phyloP scores from a whole-genome alignment of 345 rosid genomes.

The Lenwebbia sp. region DNA sequence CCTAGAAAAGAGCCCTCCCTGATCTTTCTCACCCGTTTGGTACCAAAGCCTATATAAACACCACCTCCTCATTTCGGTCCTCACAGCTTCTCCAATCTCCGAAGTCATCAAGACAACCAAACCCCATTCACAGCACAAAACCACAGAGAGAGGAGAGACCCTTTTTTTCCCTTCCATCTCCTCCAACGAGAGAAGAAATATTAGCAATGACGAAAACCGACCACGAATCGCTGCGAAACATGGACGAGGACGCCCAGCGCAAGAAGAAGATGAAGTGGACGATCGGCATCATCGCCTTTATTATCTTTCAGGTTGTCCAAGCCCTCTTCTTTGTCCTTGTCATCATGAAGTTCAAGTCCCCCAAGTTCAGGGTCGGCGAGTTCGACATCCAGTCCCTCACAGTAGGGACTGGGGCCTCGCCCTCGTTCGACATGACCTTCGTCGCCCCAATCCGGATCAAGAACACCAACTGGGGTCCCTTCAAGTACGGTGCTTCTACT shows the following conservation, averaged over 20 bases:
- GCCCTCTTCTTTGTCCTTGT: constrained; percentile 5
- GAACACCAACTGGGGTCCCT: constrained; percentile 10
- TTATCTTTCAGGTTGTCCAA: constrained; percentile 7
- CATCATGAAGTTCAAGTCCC: constrained; percentile 6
- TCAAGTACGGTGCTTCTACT: background rate
- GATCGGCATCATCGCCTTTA: constrained; percentile 1
- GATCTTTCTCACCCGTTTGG: background rate
- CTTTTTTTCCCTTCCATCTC: background rate
- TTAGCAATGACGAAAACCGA: background rate
- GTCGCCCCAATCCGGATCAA: constrained; percentile 1
- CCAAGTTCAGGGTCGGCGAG: constrained; percentile 8
- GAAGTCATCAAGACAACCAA: background rate
- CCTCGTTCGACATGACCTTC: background rate
- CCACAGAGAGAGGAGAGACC: no score
- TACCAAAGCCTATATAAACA: background rate
- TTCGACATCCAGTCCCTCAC: background rate
- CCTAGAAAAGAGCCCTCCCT: background rate
- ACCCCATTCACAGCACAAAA: background rate
- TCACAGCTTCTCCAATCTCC: background rate
- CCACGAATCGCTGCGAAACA: background rate
- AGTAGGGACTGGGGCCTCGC: background rate
- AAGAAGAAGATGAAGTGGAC: constrained; percentile 14
- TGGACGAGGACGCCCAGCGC: background rate
- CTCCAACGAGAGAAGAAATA: background rate
- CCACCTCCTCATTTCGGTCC: background rate